Evolutionary conservation across 495 filamentous ascomycete species (phyloP), one percentile per base, ranked within the genome.

Genomic region (Penicillium canariense): DNA sequence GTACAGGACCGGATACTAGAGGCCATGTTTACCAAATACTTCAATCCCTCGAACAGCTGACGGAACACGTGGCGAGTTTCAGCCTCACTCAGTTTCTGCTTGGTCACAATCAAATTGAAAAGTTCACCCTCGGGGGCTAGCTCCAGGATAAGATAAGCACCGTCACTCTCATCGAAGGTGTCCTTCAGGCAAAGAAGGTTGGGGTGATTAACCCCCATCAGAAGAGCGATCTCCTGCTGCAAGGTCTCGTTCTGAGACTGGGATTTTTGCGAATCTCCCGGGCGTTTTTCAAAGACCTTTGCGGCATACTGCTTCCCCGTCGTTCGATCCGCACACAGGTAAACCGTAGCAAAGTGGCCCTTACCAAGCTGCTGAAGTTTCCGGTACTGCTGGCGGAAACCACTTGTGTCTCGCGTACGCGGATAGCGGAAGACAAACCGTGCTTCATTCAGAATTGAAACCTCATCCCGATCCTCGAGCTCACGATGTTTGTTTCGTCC

Each of bases 121-220:
- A 99, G 71, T 68, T 99, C 95, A 49, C 95, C 95, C 65, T 94
- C 90, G 0, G 89, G 78, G 2, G 93, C 93, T 59, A 97, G 81
- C 69, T 99, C 93, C 38, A 97, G 73, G 22, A 99, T 85, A 40
- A 99, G 75, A 72, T 97, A 97, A 7, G 97, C 91, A 1, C 86
- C 90, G 58, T 92, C 89, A 28, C 80, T 81, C 62, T 97, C 95
- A 68, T 96, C 91, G 69, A 96, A 97, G 0, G 90, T 96, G 53
- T 96, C 92, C 68, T 95, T 96, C 31, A 99, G 79, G 68, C 91
- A 97, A 7, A 99, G 77, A 31, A 99, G 78, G 55, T 96, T 94
- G n/a, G 90, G 90, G 68, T 99, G 95, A 65, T 89, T 93, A 52
- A 99, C 90, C 10, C 92, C 82, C 91, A 96, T 97, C 53, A 99